These are phyloP conservation scores for Neurospora sp. DNA, from an alignment of 495 filamentous ascomycete genomes.

Conservation along the genomic window DNA sequence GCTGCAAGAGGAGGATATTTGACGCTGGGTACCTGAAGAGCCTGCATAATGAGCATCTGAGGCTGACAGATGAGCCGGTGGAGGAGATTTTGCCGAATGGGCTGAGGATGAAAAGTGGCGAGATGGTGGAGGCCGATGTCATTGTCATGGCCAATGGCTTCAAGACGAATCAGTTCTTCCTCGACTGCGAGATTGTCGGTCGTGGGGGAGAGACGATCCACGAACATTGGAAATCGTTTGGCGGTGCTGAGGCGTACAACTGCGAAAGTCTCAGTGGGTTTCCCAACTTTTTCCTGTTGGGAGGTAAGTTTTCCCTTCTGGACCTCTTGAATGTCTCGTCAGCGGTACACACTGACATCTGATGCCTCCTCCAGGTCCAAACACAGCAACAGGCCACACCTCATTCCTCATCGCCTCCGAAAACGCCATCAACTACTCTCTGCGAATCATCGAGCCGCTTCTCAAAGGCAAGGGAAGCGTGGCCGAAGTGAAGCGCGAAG, in stretches of 20 bases:
- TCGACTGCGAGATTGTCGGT: slow-evolving; percentile 27
- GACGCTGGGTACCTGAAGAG: slow-evolving; percentile 23
- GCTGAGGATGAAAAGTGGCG: slow-evolving; percentile 17
- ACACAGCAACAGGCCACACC: slow-evolving; percentile 33
- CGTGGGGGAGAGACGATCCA: slow-evolving; percentile 17
- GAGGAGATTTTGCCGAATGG: slow-evolving; percentile 26
- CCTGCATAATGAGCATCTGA: slow-evolving; percentile 24
- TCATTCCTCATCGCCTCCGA: slow-evolving; percentile 30
- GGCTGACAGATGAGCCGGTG: slow-evolving; percentile 23
- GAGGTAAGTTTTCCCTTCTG: slow-evolving; percentile 6
- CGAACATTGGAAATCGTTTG: slow-evolving; percentile 26
- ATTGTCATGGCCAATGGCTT: slow-evolving; percentile 36
- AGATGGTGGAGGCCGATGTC: slow-evolving; percentile 25
- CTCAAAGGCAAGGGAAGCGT: slow-evolving; percentile 22
- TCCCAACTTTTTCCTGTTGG: slow-evolving; percentile 33
- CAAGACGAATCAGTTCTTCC: slow-evolving; percentile 21
- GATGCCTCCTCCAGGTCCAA: slow-evolving; percentile 23
- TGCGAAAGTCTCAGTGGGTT: slow-evolving; percentile 25
- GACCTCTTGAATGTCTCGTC: background rate
- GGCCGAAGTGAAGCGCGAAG: slow-evolving; percentile 23
- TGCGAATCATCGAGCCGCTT: slow-evolving; percentile 23
- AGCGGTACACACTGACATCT: background rate
- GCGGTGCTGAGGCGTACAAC: slow-evolving; percentile 32
- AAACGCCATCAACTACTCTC: slow-evolving; percentile 25
- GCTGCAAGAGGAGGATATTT: slow-evolving; percentile 37